Conservation (phyloP, 179 eudicot species). For the Vitellaria paradoxa region DNA sequence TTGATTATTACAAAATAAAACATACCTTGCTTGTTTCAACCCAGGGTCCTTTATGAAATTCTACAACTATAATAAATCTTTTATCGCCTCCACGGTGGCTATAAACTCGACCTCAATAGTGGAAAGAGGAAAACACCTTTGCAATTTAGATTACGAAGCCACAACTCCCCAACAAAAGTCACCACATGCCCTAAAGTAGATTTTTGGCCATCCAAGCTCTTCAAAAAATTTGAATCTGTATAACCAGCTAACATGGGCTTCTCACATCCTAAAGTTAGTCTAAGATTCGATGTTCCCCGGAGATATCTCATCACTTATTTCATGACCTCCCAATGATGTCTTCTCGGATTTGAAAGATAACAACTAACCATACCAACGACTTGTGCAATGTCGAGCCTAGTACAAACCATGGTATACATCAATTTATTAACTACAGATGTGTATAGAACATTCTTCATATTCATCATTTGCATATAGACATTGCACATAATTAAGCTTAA, state of each 20-base stretch:
- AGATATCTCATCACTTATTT: background rate
- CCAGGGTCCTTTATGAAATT: too few relatives aligned
- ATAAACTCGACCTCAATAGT: too few relatives aligned
- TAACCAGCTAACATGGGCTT: background rate
- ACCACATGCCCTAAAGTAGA: background rate
- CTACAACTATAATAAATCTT: too few relatives aligned
- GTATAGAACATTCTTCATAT: background rate
- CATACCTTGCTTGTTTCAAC: too few relatives aligned
- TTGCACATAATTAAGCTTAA: background rate
- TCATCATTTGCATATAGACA: background rate
- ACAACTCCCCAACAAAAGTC: too few relatives aligned
- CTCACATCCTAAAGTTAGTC: background rate
- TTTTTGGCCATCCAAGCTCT: background rate
- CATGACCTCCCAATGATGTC: background rate
- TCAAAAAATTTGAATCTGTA: background rate
- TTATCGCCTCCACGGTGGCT: too few relatives aligned
- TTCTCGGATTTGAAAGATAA: background rate
- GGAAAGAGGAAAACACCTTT: too few relatives aligned
- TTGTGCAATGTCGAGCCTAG: background rate
- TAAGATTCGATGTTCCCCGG: background rate
- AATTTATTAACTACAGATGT: background rate
- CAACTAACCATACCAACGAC: background rate
- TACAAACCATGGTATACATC: background rate
- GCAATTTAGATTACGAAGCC: too few relatives aligned
- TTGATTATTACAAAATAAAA: too few relatives aligned